A percentile compares a stretch with the other conserved stretches of the same genome.
These are phyloP conservation scores for Neurospora sp. DNA, from an alignment of 495 filamentous ascomycete species.

Conservation along the genomic window DNA sequence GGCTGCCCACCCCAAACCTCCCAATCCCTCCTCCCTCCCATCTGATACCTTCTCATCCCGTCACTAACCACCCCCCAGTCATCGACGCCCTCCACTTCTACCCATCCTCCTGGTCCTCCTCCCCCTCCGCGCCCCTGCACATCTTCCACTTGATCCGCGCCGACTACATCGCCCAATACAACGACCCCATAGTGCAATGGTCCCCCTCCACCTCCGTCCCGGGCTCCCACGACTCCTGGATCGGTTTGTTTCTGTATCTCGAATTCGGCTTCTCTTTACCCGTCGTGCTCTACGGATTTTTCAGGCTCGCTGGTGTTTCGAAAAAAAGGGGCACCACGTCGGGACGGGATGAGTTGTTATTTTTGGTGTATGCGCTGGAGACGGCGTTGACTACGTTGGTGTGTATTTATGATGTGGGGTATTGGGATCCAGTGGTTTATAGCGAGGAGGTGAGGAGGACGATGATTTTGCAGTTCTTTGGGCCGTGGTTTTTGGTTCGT, in stretches of 20 bases:
- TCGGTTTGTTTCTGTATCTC: constrained; percentile 54
- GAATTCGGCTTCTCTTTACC: constrained; percentile 63
- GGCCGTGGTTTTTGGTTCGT: constrained; percentile 65
- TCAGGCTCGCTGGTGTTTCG: constrained; percentile 10
- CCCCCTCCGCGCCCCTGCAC: constrained; percentile 26
- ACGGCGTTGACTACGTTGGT: constrained; percentile 61
- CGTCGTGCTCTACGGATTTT: constrained; percentile 48
- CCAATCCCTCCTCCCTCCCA: too few species aligned
- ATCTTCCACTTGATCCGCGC: constrained; percentile 41
- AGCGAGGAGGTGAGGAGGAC: constrained; percentile 41
- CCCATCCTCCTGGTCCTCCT: constrained; percentile 42
- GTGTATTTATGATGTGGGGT: constrained; percentile 46
- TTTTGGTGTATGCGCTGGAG: constrained; percentile 60
- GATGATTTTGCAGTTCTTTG: constrained; percentile 45
- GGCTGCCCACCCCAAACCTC: too few species aligned
- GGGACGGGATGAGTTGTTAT: constrained; percentile 47
- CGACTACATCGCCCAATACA: constrained; percentile 58
- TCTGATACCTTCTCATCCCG: too few species aligned
- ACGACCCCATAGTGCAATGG: constrained; percentile 65
- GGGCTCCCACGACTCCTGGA: constrained; percentile 45
- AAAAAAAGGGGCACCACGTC: constrained; percentile 20
- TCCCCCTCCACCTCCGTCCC: constrained; percentile 31
- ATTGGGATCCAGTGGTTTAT: constrained; percentile 42
- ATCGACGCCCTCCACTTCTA: constrained; percentile 58
- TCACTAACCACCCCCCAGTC: constrained; percentile 29